Base-by-base conservation (phyloP, 164 flowering plant genomes). In the Dillenia turbinata region DNA sequence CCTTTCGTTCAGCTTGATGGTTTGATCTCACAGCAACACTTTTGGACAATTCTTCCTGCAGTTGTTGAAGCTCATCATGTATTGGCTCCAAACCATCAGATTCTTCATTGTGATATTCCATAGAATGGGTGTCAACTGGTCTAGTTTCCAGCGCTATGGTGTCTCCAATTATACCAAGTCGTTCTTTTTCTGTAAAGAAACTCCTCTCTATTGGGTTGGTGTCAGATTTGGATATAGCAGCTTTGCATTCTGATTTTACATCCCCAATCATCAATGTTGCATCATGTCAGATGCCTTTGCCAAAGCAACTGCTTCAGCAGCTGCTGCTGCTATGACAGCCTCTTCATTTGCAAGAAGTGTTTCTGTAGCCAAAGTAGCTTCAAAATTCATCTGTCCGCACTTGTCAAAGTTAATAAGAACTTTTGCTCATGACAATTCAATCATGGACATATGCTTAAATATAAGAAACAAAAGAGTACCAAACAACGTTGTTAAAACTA, bases 301-400 rank as follows among this genome's bases (percentile, higher is more conserved):
- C 51, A 94, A 75, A 66, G 96, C 84, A 69, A 94, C 75, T 10
- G 96, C 96, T 75, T 91, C 96, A 53, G 92, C 88, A 57, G 97
- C 90, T 24, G 94, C 93, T 24, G 92, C 97, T 50, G 85, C 84
- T 62, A 93, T 76, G 22, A 77, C 74, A 51, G 95, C 90, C 61
- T 90, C 95, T 68, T 86, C 86, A 67, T 85, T 71, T 2, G 75
- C 75, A 56, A 85, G 69, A 69, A 84, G 80, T 57, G 69, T 64
- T 74, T 88, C 89, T 7, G 74, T 57, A 9, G 82, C 75, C 62
- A 85, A 80, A 50, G 75, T 67, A 63, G 79, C 68, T 59, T 61
- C 71, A 73, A 76, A 69, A 63, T 70, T 79, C 40, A 33, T 33
- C 40, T 62, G 60, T 77, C 94, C 88, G 84, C 59, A 46, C 3